Evolutionary conservation across 2,329 filamentous ascomycete species (phyloP).

Genomic region (Verticillium dahliae): DNA sequence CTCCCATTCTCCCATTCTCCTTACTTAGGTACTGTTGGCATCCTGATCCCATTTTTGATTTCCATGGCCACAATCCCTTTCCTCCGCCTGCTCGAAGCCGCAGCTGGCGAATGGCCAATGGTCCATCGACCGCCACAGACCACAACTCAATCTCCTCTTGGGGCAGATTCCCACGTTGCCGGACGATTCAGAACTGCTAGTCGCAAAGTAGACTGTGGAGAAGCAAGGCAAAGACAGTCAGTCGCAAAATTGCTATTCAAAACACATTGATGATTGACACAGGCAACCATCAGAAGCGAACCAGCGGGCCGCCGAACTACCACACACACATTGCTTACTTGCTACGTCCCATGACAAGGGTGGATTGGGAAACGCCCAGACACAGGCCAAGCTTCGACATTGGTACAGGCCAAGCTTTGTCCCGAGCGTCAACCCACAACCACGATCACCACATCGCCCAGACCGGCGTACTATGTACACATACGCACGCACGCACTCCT

Average conservation of each 20-base stretch:
- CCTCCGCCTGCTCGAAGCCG: no score
- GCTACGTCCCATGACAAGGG: no score
- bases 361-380: neutral
- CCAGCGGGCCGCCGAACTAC: neutral
- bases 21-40: no score
- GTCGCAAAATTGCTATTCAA: neutral
- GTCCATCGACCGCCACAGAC: neutral
- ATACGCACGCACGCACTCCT: no score
- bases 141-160: no score
- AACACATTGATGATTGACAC: neutral
- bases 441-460: neutral
- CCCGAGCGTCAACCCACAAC: neutral
- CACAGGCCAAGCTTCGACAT: neutral
- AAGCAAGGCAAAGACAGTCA: neutral
- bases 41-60: no score
- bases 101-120: neutral
- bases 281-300: neutral
- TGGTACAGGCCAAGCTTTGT: neutral
- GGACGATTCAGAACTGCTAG: neutral
- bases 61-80: no score
- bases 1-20: no score
- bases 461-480: neutral
- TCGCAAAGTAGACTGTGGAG: neutral
- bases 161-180: neutral
- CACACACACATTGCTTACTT: no score